phyloP scores from a whole-genome alignment of 495 filamentous ascomycete species.

The Aspergillus steynii region DNA sequence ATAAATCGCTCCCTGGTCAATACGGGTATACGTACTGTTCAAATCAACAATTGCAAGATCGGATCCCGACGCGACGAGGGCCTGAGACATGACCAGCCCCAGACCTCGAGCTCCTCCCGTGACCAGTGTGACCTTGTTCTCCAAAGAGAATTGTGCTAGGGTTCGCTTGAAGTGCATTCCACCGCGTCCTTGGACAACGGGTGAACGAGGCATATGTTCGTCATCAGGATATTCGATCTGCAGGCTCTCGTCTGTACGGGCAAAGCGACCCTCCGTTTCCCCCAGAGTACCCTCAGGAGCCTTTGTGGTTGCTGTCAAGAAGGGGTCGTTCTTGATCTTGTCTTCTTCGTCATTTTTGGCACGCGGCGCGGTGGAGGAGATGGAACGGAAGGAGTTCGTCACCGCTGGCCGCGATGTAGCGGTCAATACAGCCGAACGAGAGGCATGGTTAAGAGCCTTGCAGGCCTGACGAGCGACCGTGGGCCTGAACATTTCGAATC shows the following conservation, averaged over 20 bases:
- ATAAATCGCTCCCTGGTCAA: background rate
- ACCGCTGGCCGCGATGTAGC: constrained; percentile 12
- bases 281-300: constrained; percentile 34
- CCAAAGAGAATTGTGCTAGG: constrained; percentile 72
- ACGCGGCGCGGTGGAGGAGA: constrained; percentile 35
- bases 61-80: constrained; percentile 79
- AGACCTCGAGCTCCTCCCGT: constrained; percentile 86
- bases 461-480: constrained; percentile 31
- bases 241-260: constrained; percentile 76
- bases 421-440: constrained; percentile 26
- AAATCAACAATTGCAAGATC: constrained; percentile 91
- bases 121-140: constrained; percentile 74
- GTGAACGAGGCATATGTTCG: constrained; percentile 61
- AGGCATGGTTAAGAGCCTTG: constrained; percentile 24
- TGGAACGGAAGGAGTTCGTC: constrained; percentile 20
- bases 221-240: constrained; percentile 75
- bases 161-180: constrained; percentile 71
- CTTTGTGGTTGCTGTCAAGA: constrained; percentile 31
- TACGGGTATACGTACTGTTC: constrained; percentile 64
- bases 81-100: constrained; percentile 90
- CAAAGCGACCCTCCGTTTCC: constrained; percentile 53
- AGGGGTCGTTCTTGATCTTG: constrained; percentile 29
- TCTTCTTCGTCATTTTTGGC: constrained; percentile 25
- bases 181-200: constrained; percentile 69
- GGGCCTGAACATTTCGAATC: constrained; percentile 35